These are phyloP conservation scores for Phanerochaete carnosa DNA, from an alignment of 768 basidiomycete genomes.

Conservation along the genomic window DNA sequence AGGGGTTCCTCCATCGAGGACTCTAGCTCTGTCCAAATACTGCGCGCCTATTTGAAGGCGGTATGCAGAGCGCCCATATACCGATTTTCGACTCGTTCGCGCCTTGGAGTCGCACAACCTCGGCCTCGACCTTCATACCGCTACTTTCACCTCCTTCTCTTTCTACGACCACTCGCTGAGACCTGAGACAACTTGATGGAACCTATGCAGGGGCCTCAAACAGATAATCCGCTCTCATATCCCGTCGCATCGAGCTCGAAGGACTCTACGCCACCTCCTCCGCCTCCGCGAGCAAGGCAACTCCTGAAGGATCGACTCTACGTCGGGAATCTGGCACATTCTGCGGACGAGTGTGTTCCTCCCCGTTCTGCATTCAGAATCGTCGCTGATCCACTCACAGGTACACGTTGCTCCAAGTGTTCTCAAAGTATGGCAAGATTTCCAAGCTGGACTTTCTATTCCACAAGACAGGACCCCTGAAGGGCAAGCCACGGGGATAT, in stretches of 20 bases:
- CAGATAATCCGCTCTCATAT: constrained; percentile 25
- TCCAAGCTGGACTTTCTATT: constrained; percentile 93
- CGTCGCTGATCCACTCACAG: constrained; percentile 35
- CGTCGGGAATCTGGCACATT: constrained; percentile 83
- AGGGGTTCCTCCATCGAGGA: constrained; percentile 46
- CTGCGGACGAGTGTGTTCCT: constrained; percentile 74
- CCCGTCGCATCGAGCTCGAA: constrained; percentile 18
- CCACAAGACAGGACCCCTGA: constrained; percentile 85
- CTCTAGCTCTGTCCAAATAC: too few species aligned
- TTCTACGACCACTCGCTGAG: too few species aligned
- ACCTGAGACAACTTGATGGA: too few species aligned
- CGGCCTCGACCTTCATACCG: too few species aligned
- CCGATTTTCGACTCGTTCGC: too few species aligned
- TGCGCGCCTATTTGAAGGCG: too few species aligned
- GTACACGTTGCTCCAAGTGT: constrained; percentile 84
- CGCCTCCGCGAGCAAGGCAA: constrained; percentile 19
- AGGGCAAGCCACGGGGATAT: constrained; percentile 93
- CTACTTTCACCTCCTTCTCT: too few species aligned
- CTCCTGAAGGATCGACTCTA: constrained; percentile 75
- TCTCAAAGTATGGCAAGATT: constrained; percentile 90
- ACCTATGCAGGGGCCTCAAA: too few species aligned
- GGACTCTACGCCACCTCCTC: constrained; percentile 11
- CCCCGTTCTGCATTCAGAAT: background rate
- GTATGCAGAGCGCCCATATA: too few species aligned
- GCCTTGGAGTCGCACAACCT: too few species aligned